Conservation (phyloP, 225 moss, liverwort and hornwort genomes). For the Neckera pumila region DNA sequence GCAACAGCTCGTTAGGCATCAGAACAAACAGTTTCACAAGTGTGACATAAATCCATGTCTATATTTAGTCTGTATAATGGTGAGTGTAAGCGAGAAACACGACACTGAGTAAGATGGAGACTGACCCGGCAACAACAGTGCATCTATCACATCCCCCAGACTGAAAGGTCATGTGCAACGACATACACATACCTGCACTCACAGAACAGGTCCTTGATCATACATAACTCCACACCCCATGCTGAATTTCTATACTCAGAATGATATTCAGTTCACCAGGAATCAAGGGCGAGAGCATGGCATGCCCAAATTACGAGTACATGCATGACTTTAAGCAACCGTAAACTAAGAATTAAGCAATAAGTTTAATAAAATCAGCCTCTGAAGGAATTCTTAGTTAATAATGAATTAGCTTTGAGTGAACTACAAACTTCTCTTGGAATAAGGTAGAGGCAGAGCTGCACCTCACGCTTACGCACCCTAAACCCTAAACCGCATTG, state of each 20-base stretch:
- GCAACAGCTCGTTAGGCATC: background rate
- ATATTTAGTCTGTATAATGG: background rate
- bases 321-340: background rate
- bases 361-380: background rate
- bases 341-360: background rate
- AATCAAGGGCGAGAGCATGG: background rate
- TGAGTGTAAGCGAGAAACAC: background rate
- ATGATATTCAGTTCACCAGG: background rate
- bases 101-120: background rate
- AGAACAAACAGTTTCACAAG: background rate
- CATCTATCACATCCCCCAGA: slow-evolving; percentile 28
- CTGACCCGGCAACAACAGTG: slow-evolving; percentile 64
- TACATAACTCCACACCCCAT: background rate
- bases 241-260: background rate
- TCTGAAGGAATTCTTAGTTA: background rate
- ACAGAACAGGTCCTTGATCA: slow-evolving; percentile 9
- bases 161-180: slow-evolving; percentile 37
- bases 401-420: background rate
- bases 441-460: background rate
- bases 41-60: background rate
- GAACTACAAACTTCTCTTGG: background rate
- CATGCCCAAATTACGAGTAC: background rate
- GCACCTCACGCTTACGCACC: background rate
- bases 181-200: slow-evolving; percentile 84
- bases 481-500: background rate